Conservation (phyloP, 1,284 basidiomycete species). For the Malassezia pachydermatis region DNA sequence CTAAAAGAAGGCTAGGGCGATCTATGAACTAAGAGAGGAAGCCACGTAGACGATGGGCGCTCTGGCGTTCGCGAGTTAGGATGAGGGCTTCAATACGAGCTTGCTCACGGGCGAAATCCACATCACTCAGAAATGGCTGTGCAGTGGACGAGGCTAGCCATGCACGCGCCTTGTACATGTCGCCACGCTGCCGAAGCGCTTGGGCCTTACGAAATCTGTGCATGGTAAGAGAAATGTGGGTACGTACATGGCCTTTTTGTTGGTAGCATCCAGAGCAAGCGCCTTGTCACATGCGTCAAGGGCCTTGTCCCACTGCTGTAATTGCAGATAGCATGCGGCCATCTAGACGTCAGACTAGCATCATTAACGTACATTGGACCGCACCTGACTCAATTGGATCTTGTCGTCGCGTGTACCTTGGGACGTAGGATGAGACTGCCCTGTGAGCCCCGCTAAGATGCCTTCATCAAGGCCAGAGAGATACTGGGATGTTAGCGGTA, state of each 20-base stretch:
- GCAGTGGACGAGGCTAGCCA: slow-evolving; percentile 3
- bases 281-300: slow-evolving; percentile 13
- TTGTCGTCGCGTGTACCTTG: neutral
- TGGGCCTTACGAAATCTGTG: slow-evolving; percentile 17
- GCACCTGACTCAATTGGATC: slow-evolving; percentile 15
- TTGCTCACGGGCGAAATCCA: slow-evolving; percentile 2
- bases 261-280: slow-evolving; percentile 6
- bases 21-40: slow-evolving; percentile 4
- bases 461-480: slow-evolving; percentile 14
- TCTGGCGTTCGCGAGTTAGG: slow-evolving; percentile 2
- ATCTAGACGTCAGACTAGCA: slow-evolving; percentile 10
- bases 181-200: slow-evolving; percentile 11
- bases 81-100: neutral
- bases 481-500: slow-evolving; percentile 2
- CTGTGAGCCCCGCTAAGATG: neutral
- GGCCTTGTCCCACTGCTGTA: slow-evolving; percentile 13
- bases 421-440: neutral
- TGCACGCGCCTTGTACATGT: slow-evolving; percentile 4
- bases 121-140: neutral
- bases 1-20: neutral
- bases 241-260: slow-evolving; percentile 18
- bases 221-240: neutral
- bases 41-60: slow-evolving; percentile 3
- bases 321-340: slow-evolving; percentile 20
- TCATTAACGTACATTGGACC: slow-evolving; percentile 16